These are phyloP conservation scores for Rhizopogon salebrosus DNA, from an alignment of 768 basidiomycete genomes.

Conservation along the genomic window DNA sequence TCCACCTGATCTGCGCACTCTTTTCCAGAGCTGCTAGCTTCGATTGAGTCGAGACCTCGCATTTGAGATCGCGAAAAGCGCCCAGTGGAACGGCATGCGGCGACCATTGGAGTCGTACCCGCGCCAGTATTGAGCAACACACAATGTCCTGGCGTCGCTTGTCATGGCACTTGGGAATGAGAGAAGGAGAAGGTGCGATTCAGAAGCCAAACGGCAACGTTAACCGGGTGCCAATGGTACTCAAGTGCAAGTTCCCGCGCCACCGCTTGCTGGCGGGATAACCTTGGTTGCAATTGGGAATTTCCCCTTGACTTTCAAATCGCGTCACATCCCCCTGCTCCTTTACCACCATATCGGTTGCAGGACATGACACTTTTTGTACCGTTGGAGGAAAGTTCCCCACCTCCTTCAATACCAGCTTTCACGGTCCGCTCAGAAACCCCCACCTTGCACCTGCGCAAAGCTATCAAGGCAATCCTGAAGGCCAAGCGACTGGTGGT, in stretches of 20 bases:
- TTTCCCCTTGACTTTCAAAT: slow-evolving; percentile 18
- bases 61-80: slow-evolving; percentile 23
- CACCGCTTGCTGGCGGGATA: slow-evolving; percentile 14
- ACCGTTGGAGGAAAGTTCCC: slow-evolving; percentile 47
- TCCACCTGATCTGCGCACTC: slow-evolving; percentile 19
- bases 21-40: slow-evolving; percentile 15
- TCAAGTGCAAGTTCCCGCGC: slow-evolving; percentile 21
- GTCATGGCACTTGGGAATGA: slow-evolving; percentile 11
- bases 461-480: slow-evolving; percentile 59
- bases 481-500: slow-evolving; percentile 84
- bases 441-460: slow-evolving; percentile 42
- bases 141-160: slow-evolving; percentile 14
- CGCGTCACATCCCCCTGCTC: slow-evolving; percentile 14
- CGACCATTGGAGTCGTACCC: slow-evolving; percentile 16
- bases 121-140: slow-evolving; percentile 27
- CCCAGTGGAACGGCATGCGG: slow-evolving; percentile 23
- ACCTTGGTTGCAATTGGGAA: slow-evolving; percentile 15
- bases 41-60: slow-evolving; percentile 17
- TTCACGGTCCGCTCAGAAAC: slow-evolving; percentile 50
- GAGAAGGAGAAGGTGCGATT: background rate
- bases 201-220: slow-evolving; percentile 8
- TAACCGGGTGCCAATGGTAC: slow-evolving; percentile 2
- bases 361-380: slow-evolving; percentile 58
- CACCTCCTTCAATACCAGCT: slow-evolving; percentile 45
- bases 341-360: slow-evolving; percentile 21